phyloP scores from a whole-genome alignment of 805 yeast species.

The Priceomyces melissophilus region DNA sequence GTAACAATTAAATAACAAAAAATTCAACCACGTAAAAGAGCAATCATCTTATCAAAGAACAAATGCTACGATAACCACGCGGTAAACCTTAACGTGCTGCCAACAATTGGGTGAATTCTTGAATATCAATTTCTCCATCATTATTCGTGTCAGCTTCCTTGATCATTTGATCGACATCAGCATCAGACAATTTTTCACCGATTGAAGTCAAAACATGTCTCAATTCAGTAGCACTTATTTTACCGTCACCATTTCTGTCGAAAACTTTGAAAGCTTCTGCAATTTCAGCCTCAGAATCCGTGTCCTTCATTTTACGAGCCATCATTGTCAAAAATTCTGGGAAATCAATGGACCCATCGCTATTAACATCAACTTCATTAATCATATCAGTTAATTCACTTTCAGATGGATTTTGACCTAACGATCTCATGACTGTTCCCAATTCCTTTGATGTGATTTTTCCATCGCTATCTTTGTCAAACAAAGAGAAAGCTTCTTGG shows the following conservation, averaged over 20 bases:
- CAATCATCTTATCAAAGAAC: background rate
- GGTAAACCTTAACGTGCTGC: constrained; percentile 53
- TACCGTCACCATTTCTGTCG: constrained; percentile 95
- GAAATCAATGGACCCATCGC: constrained; percentile 68
- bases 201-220: constrained; percentile 96
- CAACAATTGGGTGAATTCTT: constrained; percentile 90
- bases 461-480: constrained; percentile 96
- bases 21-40: background rate
- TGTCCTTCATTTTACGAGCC: constrained; percentile 80
- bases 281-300: constrained; percentile 95
- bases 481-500: constrained; percentile 95
- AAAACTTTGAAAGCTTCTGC: constrained; percentile 98
- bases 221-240: constrained; percentile 93
- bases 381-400: constrained; percentile 94
- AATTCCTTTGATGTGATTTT: constrained; percentile 92
- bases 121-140: constrained; percentile 95
- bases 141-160: constrained; percentile 93
- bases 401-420: constrained; percentile 96
- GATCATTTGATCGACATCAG: constrained; percentile 96
- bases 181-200: constrained; percentile 94
- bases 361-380: constrained; percentile 94
- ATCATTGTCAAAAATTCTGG: constrained; percentile 47
- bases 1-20: too few relatives aligned
- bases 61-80: background rate
- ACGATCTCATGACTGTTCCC: constrained; percentile 98